Conservation (phyloP, 2,329 filamentous ascomycete genomes). For the Lecanosticta acicola region DNA sequence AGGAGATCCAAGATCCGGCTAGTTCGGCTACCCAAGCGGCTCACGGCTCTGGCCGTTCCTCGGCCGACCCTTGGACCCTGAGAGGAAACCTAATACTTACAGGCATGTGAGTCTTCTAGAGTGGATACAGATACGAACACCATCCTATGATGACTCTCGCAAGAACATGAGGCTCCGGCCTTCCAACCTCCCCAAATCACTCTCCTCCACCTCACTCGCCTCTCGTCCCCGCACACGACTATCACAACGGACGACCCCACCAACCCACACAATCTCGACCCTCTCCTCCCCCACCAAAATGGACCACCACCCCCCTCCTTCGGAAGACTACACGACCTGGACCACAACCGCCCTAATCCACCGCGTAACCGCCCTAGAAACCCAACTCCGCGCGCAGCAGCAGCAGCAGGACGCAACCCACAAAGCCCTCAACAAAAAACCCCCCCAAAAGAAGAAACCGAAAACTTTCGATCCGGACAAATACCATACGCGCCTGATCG, state of each 20-base stretch:
- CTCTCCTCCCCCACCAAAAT: neutral
- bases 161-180: slow-evolving; percentile 7
- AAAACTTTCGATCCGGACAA: slow-evolving; percentile 65
- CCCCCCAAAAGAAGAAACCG: slow-evolving; percentile 36
- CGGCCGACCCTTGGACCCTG: no score
- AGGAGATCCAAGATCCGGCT: no score
- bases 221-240: neutral
- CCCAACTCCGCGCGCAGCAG: slow-evolving; percentile 47
- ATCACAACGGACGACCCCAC: no score
- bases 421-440: neutral
- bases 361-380: slow-evolving; percentile 63
- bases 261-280: no score
- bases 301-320: neutral
- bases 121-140: no score
- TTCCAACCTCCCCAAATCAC: neutral
- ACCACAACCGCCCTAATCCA: slow-evolving; percentile 62
- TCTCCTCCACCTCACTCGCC: neutral
- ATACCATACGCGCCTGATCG: slow-evolving; percentile 79
- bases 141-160: neutral
- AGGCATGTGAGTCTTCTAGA: neutral
- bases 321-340: slow-evolving; percentile 58
- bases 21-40: no score
- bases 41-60: no score
- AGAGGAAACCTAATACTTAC: no score
- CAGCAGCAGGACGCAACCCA: slow-evolving; percentile 6